A percentile compares a stretch with the other conserved stretches of the same genome.
Evolutionary conservation across 2,329 filamentous ascomycete species (phyloP).

Genomic region (Zarea fungicola): DNA sequence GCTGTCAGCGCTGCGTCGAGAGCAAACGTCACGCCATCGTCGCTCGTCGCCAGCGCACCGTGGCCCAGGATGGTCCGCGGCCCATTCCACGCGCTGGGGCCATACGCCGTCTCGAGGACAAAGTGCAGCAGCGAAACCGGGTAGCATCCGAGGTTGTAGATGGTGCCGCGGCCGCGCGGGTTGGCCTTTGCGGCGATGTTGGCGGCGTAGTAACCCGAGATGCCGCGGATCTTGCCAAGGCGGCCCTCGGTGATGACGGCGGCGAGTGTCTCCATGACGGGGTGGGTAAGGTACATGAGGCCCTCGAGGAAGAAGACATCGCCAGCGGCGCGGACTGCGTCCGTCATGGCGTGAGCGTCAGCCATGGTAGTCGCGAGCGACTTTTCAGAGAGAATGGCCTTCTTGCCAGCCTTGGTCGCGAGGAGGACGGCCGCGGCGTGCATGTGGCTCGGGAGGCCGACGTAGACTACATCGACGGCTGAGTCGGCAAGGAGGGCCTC

Average conservation of each 20-base stretch:
- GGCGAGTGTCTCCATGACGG: slow-evolving; percentile 20
- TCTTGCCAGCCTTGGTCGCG: slow-evolving; percentile 19
- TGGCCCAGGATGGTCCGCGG: slow-evolving; percentile 17
- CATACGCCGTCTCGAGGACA: slow-evolving; percentile 21
- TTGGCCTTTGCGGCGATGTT: slow-evolving; percentile 25
- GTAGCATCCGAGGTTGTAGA: slow-evolving; percentile 26
- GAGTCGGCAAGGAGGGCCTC: slow-evolving; percentile 20
- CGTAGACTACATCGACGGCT: slow-evolving; percentile 23
- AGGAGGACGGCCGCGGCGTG: slow-evolving; percentile 22
- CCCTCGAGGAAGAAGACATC: slow-evolving; percentile 25
- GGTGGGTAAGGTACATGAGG: slow-evolving; percentile 24
- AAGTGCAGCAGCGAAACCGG: slow-evolving; percentile 23
- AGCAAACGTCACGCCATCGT: slow-evolving; percentile 17
- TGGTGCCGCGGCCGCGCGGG: slow-evolving; percentile 24
- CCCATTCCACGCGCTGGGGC: slow-evolving; percentile 16
- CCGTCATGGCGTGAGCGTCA: slow-evolving; percentile 21
- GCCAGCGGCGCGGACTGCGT: slow-evolving; percentile 15
- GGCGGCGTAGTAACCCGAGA: slow-evolving; percentile 23
- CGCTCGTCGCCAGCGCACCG: slow-evolving; percentile 19
- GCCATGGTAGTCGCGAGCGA: slow-evolving; percentile 23
- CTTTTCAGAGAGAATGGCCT: slow-evolving; percentile 24
- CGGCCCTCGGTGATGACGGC: slow-evolving; percentile 19
- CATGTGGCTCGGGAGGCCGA: slow-evolving; percentile 23
- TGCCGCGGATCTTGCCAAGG: slow-evolving; percentile 19
- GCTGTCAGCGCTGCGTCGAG: slow-evolving; percentile 21